These are phyloP conservation scores for Tuber microsphaerosporum DNA, from an alignment of 495 filamentous ascomycete species.

Conservation along the genomic window DNA sequence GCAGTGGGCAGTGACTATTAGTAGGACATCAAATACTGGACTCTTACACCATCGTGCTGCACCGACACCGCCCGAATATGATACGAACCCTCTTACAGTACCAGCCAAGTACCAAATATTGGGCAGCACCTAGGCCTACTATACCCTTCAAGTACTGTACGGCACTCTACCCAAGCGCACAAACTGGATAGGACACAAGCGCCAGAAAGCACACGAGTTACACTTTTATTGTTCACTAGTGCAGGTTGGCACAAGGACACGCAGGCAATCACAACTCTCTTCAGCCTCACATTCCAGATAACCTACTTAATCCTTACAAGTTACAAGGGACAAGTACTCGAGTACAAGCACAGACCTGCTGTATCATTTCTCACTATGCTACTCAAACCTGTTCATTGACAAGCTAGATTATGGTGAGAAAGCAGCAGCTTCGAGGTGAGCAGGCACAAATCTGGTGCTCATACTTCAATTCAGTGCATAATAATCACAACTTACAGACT, in stretches of 20 bases:
- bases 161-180: background rate
- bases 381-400: background rate
- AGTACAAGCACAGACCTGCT: background rate
- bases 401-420: background rate
- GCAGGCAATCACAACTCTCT: background rate
- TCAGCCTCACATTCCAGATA: background rate
- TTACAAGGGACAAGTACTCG: background rate
- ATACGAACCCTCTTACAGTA: background rate
- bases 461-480: background rate
- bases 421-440: background rate
- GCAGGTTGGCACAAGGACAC: background rate
- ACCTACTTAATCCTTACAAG: background rate
- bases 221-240: background rate
- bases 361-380: background rate
- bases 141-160: background rate
- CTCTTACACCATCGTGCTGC: background rate
- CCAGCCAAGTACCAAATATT: background rate
- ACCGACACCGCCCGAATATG: background rate
- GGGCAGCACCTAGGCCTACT: background rate
- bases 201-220: background rate
- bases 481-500: background rate
- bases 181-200: background rate
- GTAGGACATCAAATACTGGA: background rate
- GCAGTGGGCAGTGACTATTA: background rate
- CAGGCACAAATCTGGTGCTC: background rate